Base-by-base conservation (phyloP, 257 asterid species). In the Salvia hispanica region DNA sequence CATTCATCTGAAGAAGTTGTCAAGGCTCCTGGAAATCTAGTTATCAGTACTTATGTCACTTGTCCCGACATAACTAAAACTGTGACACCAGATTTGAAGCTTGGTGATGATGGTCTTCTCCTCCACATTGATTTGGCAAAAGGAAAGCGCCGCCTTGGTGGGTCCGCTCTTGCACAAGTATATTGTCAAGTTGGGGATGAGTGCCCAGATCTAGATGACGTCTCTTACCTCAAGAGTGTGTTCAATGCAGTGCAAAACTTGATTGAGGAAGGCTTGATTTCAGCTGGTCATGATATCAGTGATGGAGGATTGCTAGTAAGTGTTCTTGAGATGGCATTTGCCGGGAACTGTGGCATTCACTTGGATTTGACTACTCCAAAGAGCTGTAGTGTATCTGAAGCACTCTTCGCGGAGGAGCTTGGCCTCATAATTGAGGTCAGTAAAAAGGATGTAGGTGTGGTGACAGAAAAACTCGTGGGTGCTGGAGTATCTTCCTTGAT, bases 1-100 rank as follows among this genome's bases (percentile, higher is more conserved):
- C 95, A 74, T 59, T 46, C 95, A 33, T 80, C 94, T 1, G 90
- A 82, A 42, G 97, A 93, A 78, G 89, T 93, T 68, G 96, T 93
- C 58, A 93, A 90, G 83, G 97, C 99, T 60, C 96, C 97, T 45
- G 97, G 99, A 56, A 93, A 88, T 78, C 80, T 93, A 43, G 99
- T 93, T 59, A 85, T 93, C 79, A 93, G 99, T 74, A 39, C 96
- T 9, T 90, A 88, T 54, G 96, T 90, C 62, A 93, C 96, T 67
- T 90, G 97, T 77, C 91, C 99, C 5, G 97, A 93, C 61, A 88
- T 93, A 47, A 93, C 96, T 21, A 90, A 93, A 78, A 93, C 92
- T 1, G 96, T 93, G 66, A 88, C 95, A 7, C 97, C 95, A 2
- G 95, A 88, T 81, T 75, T 93, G 80, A 93, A 88, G 85, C 89